Evolutionary conservation across 2,329 filamentous ascomycete genomes (phyloP), one percentile per base, ranked within the genome.

Genomic region (Penicillium verrucosum): DNA sequence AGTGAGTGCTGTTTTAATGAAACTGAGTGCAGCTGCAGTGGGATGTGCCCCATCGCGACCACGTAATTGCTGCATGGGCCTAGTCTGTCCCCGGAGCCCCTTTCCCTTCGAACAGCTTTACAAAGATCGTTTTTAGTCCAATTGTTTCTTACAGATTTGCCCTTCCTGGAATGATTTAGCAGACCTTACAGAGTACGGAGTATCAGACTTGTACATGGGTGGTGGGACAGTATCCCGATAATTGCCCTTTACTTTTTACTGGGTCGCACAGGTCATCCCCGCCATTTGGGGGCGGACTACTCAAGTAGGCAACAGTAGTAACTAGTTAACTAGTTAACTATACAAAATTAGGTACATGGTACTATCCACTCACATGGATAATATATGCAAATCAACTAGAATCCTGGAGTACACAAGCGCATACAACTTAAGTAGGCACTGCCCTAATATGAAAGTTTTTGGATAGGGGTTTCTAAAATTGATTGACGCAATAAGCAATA

Each of bases 401-500:
- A 34, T 47, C 18, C 42, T 11, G n/a, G 23, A 21, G 27, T 18
- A 14, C 12, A n/a, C 23, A 9, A 37, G 40, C 30, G 23, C n/a
- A 14, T 21, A 32, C 11, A 12, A 32, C 11, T 32, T 32, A 50
- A 49, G 44, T 25, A 36, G 37, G 14, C 27, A 44, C 21, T 38
- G 40, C 41, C 51, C 50, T 40, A 45, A 46, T 40, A 57, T 37
- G 45, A 37, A 44, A 29, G 30, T 38, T 21, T 45, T 46, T 47
- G 32, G n/a, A 51, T 57, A 48, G 25, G 50, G 56, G 56, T 32
- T 45, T 53, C 57, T 54, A 57, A 51, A 60, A 51, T 51, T 45
- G 60, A 60, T 62, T 58, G 53, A 55, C 60, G 32, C 25, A 42
- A 37, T 60, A 25, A 18, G 10, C 8, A 18, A 18, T 6, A 32